A percentile compares a stretch with the other conserved stretches of the same genome.
Conservation (phyloP, 2,329 filamentous ascomycete species). For the Phyllachora maydis region DNA sequence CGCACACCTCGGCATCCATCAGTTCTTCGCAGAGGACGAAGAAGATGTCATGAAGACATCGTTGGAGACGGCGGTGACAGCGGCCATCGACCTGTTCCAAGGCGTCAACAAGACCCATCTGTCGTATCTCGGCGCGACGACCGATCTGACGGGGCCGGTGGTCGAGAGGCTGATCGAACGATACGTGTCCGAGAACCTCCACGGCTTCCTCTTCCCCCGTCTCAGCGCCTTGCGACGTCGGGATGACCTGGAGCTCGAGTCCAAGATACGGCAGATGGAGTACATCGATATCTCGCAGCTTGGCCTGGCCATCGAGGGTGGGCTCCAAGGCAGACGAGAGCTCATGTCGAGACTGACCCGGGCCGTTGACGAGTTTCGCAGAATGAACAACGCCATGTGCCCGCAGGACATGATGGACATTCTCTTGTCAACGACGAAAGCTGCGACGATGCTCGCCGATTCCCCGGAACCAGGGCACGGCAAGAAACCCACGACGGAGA, state of each 20-base stretch:
- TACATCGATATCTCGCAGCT: constrained; percentile 88
- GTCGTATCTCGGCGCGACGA: constrained; percentile 77
- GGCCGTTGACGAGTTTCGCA: constrained; percentile 77
- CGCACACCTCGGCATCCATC: constrained; percentile 22
- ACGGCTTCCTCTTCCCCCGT: constrained; percentile 71
- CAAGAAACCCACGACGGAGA: constrained; percentile 19
- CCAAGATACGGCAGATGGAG: constrained; percentile 81
- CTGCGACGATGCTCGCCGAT: constrained; percentile 49
- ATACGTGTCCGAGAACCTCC: constrained; percentile 83
- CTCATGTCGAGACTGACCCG: constrained; percentile 55
- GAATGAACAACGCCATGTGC: constrained; percentile 55
- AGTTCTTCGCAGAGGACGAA: constrained; percentile 68
- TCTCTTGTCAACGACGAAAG: constrained; percentile 62
- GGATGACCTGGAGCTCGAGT: constrained; percentile 75
- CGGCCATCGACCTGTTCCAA: constrained; percentile 90
- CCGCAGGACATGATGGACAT: constrained; percentile 80
- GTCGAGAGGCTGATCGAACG: constrained; percentile 90
- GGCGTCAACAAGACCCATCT: constrained; percentile 90
- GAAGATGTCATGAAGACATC: constrained; percentile 79
- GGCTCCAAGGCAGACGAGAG: constrained; percentile 59
- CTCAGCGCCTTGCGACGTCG: constrained; percentile 57
- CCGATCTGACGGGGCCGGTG: constrained; percentile 75
- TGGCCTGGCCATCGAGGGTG: constrained; percentile 68
- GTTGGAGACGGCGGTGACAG: constrained; percentile 77
- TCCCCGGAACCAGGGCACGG: constrained; percentile 14